A percentile compares a stretch with the other conserved stretches of the same genome.
Conservation (phyloP, 352 stramenopile species). For the Heterotrichella gracilis region DNA sequence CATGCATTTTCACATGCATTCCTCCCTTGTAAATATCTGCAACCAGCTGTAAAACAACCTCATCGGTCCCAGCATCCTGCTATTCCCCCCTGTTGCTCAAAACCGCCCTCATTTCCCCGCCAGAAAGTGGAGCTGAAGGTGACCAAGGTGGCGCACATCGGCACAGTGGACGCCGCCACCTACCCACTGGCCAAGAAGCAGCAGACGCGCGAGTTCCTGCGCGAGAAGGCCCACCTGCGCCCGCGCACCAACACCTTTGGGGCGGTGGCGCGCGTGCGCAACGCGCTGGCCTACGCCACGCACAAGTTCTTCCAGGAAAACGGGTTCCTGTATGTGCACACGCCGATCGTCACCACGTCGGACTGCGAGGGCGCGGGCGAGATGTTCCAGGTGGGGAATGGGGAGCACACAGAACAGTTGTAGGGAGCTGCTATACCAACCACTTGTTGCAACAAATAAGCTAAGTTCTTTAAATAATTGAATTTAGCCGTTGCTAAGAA, state of each 20-base stretch:
- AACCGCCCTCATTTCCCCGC: background rate
- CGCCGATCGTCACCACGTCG: constrained; percentile 61
- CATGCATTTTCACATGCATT: too few species aligned
- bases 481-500: background rate
- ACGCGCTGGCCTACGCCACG: constrained; percentile 56
- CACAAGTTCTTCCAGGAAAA: constrained; percentile 61
- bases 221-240: constrained; percentile 54
- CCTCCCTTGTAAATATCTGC: constrained; percentile 14
- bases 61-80: background rate
- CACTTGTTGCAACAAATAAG: too few species aligned
- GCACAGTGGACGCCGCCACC: constrained; percentile 36
- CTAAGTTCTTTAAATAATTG: background rate
- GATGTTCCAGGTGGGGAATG: constrained; percentile 69
- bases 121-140: constrained; percentile 49
- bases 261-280: constrained; percentile 51
- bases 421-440: too few species aligned
- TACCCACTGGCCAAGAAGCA: constrained; percentile 46
- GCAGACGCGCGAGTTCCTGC: constrained; percentile 58
- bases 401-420: too few species aligned
- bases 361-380: constrained; percentile 91
- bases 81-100: background rate
- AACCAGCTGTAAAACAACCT: constrained; percentile 12
- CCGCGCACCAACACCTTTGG: constrained; percentile 37
- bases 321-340: constrained; percentile 69
- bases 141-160: constrained; percentile 38